Base-by-base conservation (phyloP, 768 basidiomycete species). In the Mycena pura region DNA sequence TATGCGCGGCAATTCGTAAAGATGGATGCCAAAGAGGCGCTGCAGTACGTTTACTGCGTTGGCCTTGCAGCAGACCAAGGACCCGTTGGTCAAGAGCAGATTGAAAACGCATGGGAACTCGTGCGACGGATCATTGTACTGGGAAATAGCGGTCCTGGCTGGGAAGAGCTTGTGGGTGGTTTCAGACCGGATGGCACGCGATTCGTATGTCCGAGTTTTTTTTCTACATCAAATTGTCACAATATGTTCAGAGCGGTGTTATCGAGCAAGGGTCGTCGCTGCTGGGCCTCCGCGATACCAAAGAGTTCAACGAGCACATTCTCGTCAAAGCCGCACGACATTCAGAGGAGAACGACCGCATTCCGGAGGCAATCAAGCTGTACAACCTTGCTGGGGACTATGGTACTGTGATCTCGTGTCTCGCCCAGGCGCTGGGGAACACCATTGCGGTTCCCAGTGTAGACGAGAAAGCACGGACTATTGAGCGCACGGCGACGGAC, bases 381-480 rank as follows among this genome's bases (percentile, higher is more conserved):
- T 98, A 95, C 78, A 96, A 98, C 76, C 86, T 98, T 34, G 96
- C 96, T 1, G 92, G 93, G 31, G 92, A 96, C 64, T 95, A 95
- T 72, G 77, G 84, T 14, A 93, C 92, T 24, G 96, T 99, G 54
- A 86, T 98, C 39, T 82, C 87, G 7, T 93, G 92, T 52, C 89
- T 99, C 32, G 93, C 94, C 14, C 86, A 88, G 55, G 93, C 93
- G 2, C 82, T 99, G 2, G 94, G 95, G 15, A 91, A 89, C 69
- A 90, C 92, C 0, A 81, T 98, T 46, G 80, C 88, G 3, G 83
- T 91, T 65, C 86, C 89, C 0, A 80, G 73, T 31, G 74, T 77
- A 0, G 82, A 85, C 67, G 88, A 89, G 68, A 91, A 90, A 69
- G 86, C 86, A 19, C 78, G 84, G 36, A 75, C 78, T 27, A 80